A percentile compares a stretch with the other conserved stretches of the same genome.
Conservation (phyloP, 805 yeast genomes). For the Kuraishia floccosa region DNA sequence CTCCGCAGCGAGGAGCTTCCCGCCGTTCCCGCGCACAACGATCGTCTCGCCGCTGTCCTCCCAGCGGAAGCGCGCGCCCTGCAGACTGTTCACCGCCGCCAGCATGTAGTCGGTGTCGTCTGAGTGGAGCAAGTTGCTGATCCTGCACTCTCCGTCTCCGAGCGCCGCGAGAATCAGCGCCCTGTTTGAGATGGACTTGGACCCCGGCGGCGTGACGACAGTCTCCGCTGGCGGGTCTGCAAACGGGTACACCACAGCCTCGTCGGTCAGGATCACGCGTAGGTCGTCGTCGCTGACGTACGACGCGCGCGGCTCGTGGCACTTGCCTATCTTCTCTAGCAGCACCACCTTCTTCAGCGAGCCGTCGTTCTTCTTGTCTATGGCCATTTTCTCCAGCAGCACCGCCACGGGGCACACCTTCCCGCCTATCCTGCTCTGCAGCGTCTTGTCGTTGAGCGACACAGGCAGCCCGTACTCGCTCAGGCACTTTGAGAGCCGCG, state of each 20-base stretch:
- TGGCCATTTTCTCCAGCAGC: conserved; percentile 77
- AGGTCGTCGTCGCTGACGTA: conserved; percentile 73
- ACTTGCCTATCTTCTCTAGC: conserved; percentile 75
- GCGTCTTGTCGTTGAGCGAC: conserved; percentile 58
- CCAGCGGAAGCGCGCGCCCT: conserved; percentile 73
- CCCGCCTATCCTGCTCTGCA: conserved; percentile 56
- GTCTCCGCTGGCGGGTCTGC: conserved; percentile 22
- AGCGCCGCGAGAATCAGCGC: conserved; percentile 89
- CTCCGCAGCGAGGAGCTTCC: conserved; percentile 50
- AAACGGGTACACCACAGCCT: conserved; percentile 57
- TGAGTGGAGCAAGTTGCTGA: conserved; percentile 83
- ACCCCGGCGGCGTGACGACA: conserved; percentile 82
- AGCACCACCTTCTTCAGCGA: conserved; percentile 79
- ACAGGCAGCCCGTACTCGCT: conserved; percentile 82
- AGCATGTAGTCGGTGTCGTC: conserved; percentile 96
- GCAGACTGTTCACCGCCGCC: conserved; percentile 65
- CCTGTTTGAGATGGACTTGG: conserved; percentile 93
- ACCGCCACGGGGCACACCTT: conserved; percentile 69
- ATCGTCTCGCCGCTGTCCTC: conserved; percentile 89
- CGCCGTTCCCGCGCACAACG: conserved; percentile 78
- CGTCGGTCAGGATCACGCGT: conserved; percentile 74
- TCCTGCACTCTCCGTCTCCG: conserved; percentile 73
- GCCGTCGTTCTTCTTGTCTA: conserved; percentile 96
- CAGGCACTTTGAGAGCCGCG: conserved; percentile 74
- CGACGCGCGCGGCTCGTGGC: conserved; percentile 83